phyloP scores from a whole-genome alignment of 2,329 filamentous ascomycete genomes.

The Purpureocillium lavendulum region DNA sequence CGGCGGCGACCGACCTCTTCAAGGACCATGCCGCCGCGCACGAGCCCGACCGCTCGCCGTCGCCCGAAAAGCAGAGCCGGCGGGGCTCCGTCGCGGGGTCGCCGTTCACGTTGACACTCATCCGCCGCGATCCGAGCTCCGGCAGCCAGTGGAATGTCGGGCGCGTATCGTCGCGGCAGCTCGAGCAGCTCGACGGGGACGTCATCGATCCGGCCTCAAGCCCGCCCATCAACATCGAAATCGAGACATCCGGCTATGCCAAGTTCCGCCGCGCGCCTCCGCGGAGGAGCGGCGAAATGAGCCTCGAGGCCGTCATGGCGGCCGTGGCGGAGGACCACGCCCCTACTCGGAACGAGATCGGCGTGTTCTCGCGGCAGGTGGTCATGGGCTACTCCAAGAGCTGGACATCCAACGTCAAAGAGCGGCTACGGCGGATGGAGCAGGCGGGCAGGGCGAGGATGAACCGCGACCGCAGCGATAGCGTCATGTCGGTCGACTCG shows the following conservation, averaged over 20 bases:
- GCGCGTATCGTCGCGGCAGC: constrained; percentile 48
- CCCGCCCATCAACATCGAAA: constrained; percentile 40
- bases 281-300: constrained; percentile 24
- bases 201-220: constrained; percentile 11
- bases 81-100: constrained; percentile 20
- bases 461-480: constrained; percentile 19
- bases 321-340: constrained; percentile 5
- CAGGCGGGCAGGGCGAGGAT: constrained; percentile 14
- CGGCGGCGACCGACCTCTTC: neutral
- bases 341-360: constrained; percentile 8
- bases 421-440: constrained; percentile 32
- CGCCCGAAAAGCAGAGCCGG: constrained; percentile 24
- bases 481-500: constrained; percentile 21
- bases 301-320: constrained; percentile 9
- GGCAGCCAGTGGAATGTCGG: constrained; percentile 71
- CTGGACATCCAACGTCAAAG: constrained; percentile 36
- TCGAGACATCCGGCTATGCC: constrained; percentile 48
- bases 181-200: constrained; percentile 26
- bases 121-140: constrained; percentile 63
- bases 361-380: constrained; percentile 45
- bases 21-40: constrained; percentile 1
- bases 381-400: constrained; percentile 48
- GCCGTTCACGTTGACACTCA: constrained; percentile 53
- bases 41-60: constrained; percentile 21
- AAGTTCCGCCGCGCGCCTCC: constrained; percentile 45